Evolutionary conservation across 1,284 basidiomycete species (phyloP), one percentile per base, ranked within the genome.

Genomic region (Trametes pubescens): DNA sequence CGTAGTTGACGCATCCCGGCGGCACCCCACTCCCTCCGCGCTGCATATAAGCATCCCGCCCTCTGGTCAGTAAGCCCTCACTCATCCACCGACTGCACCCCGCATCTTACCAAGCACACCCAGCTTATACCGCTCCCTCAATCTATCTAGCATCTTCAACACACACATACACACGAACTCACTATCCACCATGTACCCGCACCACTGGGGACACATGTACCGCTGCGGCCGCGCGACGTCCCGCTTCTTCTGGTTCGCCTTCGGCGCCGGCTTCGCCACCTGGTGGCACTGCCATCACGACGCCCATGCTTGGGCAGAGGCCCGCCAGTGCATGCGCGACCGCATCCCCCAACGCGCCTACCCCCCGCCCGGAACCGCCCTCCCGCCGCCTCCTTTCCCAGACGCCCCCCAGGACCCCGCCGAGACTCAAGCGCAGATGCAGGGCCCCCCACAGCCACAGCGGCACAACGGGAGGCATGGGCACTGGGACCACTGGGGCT

Each of bases 171-270:
- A 51, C 47, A 21, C 14, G n/a, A 55, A n/a, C 22, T 14, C 21
- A n/a, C 21, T 32, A 7, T 29, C 32, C 40, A 32, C 26, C 24
- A 83, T 82, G 79, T 69, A 81, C 60, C 64, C 40, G 10, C 35
- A 79, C 71, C 75, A 79, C 71, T 66, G 62, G 22, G 68, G 70
- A 64, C 70, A 77, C 71, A 76, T 75, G 65, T 69, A 72, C 53
- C 72, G 69, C 60, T 76, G 73, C 65, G 73, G 77, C 52, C 77
- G 82, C 24, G 84, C 84, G 38, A 40, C 57, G 16, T 84, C 83
- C 34, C 87, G 90, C 65, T 51, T 89, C 62, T 51, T 91, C 72
- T 91, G 90, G 90, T 90, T 91, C 78, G 16, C 82, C 66, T 32
- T 90, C 65, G 89, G 90, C 60, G 89, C 85, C 5, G 79, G 77